Conservation (phyloP, 495 filamentous ascomycete species). For the Penicillium atrosanguineum region DNA sequence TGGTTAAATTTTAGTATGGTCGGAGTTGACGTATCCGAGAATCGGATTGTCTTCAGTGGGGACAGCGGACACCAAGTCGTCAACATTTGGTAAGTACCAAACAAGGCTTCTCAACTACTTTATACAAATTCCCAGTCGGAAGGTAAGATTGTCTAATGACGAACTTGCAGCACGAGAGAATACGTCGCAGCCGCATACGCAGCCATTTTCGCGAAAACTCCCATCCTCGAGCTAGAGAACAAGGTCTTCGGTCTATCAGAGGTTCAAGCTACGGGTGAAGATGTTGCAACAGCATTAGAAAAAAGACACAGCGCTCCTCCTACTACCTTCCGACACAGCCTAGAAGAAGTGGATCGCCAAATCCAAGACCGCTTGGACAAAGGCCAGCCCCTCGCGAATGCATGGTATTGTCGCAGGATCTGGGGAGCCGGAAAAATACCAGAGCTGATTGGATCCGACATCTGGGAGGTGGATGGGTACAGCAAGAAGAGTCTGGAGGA, state of each 20-base stretch:
- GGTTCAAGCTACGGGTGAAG: conserved; percentile 11
- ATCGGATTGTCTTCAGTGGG: conserved; percentile 15
- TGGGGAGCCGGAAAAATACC: conserved; percentile 17
- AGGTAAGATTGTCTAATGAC: not conserved
- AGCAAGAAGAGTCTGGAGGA: conserved; percentile 6
- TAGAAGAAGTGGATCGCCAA: conserved; percentile 7
- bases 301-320: conserved; percentile 5
- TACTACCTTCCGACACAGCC: conserved; percentile 5
- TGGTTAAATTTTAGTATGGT: conserved; percentile 7
- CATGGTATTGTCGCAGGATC: conserved; percentile 15
- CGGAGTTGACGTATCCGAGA: conserved; percentile 13
- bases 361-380: conserved; percentile 5
- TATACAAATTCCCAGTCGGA: not conserved
- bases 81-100: conserved; percentile 16
- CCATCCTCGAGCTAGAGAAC: conserved; percentile 9
- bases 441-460: conserved; percentile 5
- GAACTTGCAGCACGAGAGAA: conserved; percentile 8
- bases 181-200: conserved; percentile 23
- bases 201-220: conserved; percentile 15
- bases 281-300: conserved; percentile 13
- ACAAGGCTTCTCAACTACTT: no score
- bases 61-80: conserved; percentile 3
- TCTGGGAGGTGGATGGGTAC: conserved; percentile 6
- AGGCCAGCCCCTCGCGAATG: conserved; percentile 3
- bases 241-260: conserved; percentile 15